Evolutionary conservation across 2,329 filamentous ascomycete species (phyloP).

Genomic region (Fusarium buharicum): DNA sequence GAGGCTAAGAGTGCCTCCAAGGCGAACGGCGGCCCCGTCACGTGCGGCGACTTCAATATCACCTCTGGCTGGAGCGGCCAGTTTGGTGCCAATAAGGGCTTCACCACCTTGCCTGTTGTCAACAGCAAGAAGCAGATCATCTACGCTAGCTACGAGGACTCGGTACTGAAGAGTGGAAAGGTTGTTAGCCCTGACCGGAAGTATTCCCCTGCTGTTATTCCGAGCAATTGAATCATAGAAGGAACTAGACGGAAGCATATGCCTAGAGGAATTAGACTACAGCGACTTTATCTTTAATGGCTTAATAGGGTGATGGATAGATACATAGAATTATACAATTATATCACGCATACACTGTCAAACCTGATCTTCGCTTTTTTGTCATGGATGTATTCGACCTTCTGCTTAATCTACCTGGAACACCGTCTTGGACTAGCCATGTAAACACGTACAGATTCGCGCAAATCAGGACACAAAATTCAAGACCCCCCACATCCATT

Average conservation of each 20-base stretch:
- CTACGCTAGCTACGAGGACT: constrained; percentile 64
- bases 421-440: too few relatives aligned
- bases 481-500: background rate
- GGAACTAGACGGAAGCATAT: background rate
- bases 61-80: constrained; percentile 66
- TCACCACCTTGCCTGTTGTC: constrained; percentile 63
- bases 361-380: background rate
- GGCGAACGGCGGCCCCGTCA: constrained; percentile 52
- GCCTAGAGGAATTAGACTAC: background rate
- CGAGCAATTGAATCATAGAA: constrained; percentile 1
- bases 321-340: background rate
- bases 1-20: constrained; percentile 50
- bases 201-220: constrained; percentile 51
- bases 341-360: background rate
- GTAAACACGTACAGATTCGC: background rate
- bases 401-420: too few relatives aligned
- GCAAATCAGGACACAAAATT: background rate
- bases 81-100: constrained; percentile 62
- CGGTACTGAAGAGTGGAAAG: constrained; percentile 56
- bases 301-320: background rate
- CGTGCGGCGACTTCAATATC: constrained; percentile 62
- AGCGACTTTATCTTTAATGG: constrained; percentile 2
- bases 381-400: too few relatives aligned
- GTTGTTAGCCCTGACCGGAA: constrained; percentile 61
- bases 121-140: constrained; percentile 55